These are phyloP conservation scores for Yarrowia phangngaensis DNA, from an alignment of 805 yeast genomes.

Conservation along the genomic window DNA sequence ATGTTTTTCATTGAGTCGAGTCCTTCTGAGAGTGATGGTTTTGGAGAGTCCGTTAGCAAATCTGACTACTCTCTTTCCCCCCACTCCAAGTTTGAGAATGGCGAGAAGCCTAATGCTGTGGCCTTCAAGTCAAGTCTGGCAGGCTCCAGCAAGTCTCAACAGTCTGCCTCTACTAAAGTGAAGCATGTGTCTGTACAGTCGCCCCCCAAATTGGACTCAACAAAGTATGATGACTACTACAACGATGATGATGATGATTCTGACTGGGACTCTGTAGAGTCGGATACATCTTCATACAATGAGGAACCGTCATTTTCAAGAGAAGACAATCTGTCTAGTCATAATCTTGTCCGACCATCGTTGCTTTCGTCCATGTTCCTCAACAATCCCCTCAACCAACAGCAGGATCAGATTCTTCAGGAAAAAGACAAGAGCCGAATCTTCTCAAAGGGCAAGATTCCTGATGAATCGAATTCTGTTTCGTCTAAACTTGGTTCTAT, in stretches of 20 bases:
- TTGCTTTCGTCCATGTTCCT: conserved; percentile 42
- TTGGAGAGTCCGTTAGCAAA: conserved; percentile 28
- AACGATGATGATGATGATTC: conserved; percentile 38
- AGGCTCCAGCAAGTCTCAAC: not conserved
- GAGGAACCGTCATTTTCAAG: conserved; percentile 36
- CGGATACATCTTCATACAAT: conserved; percentile 36
- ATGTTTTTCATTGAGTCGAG: conserved; percentile 43
- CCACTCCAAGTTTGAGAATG: not conserved
- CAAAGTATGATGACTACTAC: conserved; percentile 31
- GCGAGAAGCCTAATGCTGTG: no score
- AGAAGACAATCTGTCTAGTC: conserved; percentile 35
- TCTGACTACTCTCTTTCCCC: conserved; percentile 20
- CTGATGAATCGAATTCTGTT: conserved; percentile 17
- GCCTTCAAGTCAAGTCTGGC: conserved; percentile 6
- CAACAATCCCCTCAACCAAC: conserved; percentile 34
- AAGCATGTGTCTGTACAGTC: conserved; percentile 13
- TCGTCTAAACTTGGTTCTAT: conserved; percentile 16
- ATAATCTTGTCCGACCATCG: conserved; percentile 39
- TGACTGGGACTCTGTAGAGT: conserved; percentile 43
- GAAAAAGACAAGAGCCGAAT: conserved; percentile 26
- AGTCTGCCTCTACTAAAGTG: not conserved
- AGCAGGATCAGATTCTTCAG: conserved; percentile 31
- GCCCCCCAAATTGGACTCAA: conserved; percentile 19
- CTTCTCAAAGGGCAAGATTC: conserved; percentile 26
- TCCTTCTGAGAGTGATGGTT: conserved; percentile 40